phyloP scores from a whole-genome alignment of 305 asterid species.

The Striga hermonthica region DNA sequence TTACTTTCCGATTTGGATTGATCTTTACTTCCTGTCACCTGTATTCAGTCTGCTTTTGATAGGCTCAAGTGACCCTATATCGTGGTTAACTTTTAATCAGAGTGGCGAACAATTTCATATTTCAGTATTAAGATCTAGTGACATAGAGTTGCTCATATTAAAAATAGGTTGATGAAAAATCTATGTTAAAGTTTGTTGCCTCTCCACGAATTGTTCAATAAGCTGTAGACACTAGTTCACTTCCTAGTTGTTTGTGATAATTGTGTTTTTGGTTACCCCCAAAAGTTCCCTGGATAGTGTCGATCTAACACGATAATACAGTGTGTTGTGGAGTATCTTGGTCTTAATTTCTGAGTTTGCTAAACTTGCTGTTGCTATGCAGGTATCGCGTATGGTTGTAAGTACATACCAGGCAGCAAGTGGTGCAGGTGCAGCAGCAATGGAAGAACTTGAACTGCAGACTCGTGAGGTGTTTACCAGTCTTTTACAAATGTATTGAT shows the following conservation, averaged over 20 bases:
- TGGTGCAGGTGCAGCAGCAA: slow-evolving; percentile 99
- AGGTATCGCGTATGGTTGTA: slow-evolving; percentile 92
- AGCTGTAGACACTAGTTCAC: background rate
- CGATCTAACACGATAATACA: background rate
- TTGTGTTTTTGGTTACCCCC: background rate
- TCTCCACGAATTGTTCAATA: background rate
- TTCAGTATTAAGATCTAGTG: no score
- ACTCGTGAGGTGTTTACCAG: slow-evolving; percentile 69
- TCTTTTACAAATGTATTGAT: background rate
- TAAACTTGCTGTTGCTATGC: slow-evolving; percentile 29
- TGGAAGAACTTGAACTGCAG: slow-evolving; percentile 93
- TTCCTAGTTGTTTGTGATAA: slow-evolving; percentile 3
- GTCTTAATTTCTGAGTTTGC: slow-evolving; percentile 1
- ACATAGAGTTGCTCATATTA: no score
- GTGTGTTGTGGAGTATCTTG: background rate
- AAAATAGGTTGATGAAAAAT: background rate
- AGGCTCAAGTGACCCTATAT: no score
- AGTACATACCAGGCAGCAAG: slow-evolving; percentile 99
- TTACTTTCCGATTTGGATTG: no score
- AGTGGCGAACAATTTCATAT: background rate
- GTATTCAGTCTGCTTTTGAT: no score
- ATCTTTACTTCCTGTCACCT: no score
- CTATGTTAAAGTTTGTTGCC: background rate
- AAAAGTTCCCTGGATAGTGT: slow-evolving; percentile 8
- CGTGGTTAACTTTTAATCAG: background rate